Conservation (phyloP, 1,284 basidiomycete genomes). For the Volvariella surrecta region DNA sequence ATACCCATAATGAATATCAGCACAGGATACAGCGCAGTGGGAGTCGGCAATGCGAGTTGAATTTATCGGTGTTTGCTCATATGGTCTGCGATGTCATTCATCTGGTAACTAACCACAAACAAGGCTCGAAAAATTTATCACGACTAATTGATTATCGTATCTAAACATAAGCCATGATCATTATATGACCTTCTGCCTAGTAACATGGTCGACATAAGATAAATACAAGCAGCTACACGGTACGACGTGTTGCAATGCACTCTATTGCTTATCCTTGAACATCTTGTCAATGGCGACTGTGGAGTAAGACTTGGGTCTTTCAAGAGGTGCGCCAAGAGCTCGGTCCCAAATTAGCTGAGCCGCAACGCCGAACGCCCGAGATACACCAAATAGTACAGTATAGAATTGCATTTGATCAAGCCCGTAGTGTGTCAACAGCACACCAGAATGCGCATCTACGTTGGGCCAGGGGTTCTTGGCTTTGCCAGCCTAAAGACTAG, state of each 20-base stretch:
- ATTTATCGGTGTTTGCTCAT: background rate
- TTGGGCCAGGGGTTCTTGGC: slow-evolving; percentile 94
- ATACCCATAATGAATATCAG: background rate
- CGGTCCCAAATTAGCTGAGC: slow-evolving; percentile 94
- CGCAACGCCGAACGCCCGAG: slow-evolving; percentile 85
- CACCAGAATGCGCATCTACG: slow-evolving; percentile 96
- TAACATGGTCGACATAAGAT: too few relatives aligned
- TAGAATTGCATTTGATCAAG: slow-evolving; percentile 89
- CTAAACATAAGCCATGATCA: too few relatives aligned
- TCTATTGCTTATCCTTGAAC: slow-evolving; percentile 40
- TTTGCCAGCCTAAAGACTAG: slow-evolving; percentile 62
- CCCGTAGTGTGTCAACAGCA: slow-evolving; percentile 87
- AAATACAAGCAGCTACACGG: too few relatives aligned
- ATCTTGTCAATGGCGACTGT: slow-evolving; percentile 69
- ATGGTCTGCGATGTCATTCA: too few relatives aligned
- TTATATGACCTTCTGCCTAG: too few relatives aligned
- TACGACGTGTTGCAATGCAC: background rate
- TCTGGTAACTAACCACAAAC: too few relatives aligned
- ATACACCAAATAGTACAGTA: slow-evolving; percentile 96
- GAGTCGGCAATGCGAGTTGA: background rate
- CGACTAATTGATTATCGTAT: too few relatives aligned
- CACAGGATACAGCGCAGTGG: background rate
- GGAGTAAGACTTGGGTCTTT: slow-evolving; percentile 84
- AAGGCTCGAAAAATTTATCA: too few relatives aligned
- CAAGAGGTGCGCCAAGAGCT: slow-evolving; percentile 86